phyloP scores from a whole-genome alignment of 805 yeast species.

The Candida ipomoeae region DNA sequence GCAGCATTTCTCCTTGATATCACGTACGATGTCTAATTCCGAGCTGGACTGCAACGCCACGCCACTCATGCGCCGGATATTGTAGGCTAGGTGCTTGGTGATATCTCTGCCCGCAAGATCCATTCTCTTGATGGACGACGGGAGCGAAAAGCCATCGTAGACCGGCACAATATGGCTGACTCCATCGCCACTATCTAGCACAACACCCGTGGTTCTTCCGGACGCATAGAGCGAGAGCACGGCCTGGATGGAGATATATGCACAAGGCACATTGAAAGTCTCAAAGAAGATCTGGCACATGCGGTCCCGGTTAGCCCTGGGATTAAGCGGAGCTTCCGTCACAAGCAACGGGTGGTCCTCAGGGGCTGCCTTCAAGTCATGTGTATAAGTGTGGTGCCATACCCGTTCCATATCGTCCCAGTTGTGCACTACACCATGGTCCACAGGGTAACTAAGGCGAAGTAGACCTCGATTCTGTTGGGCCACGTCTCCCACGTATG shows the following conservation, averaged over 20 bases:
- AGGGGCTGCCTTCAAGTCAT: conserved; percentile 51
- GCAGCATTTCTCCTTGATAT: conserved; percentile 73
- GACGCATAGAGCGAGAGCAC: conserved; percentile 81
- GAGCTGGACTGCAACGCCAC: conserved; percentile 61
- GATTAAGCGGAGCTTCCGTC: conserved; percentile 88
- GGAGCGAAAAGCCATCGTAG: conserved; percentile 80
- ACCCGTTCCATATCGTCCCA: conserved; percentile 86
- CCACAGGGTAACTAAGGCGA: conserved; percentile 64
- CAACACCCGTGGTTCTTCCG: conserved; percentile 89
- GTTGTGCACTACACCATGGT: conserved; percentile 71
- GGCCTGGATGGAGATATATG: conserved; percentile 70
- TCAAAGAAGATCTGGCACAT: conserved; percentile 68
- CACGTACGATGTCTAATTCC: conserved; percentile 76
- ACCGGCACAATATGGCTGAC: conserved; percentile 86
- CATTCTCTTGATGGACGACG: conserved; percentile 65
- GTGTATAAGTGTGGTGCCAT: conserved; percentile 66
- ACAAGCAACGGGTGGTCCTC: conserved; percentile 86
- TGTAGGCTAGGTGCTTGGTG: conserved; percentile 67
- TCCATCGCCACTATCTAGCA: conserved; percentile 91
- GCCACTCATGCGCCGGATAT: conserved; percentile 64
- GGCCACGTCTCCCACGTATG: conserved; percentile 73
- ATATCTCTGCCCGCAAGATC: conserved; percentile 87
- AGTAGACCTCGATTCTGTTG: conserved; percentile 76
- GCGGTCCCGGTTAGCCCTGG: conserved; percentile 53
- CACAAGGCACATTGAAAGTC: conserved; percentile 69